Evolutionary conservation across 495 filamentous ascomycete species (phyloP).

Genomic region (Astrothelium macrocarpum): DNA sequence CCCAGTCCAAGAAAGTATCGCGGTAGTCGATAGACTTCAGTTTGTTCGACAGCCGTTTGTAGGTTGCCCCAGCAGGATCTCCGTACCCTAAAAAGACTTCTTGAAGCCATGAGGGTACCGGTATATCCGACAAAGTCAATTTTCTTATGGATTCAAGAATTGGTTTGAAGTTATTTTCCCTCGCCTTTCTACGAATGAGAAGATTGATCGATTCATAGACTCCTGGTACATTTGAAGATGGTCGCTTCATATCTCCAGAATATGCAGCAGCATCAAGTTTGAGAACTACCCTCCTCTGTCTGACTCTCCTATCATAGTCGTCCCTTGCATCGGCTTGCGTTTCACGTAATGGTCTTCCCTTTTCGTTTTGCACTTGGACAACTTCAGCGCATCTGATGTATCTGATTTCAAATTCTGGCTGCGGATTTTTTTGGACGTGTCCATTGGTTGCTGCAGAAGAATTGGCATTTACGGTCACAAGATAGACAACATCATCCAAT

Average conservation of each 20-base stretch:
- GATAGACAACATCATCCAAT: conserved; percentile 81
- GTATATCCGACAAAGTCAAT: conserved; percentile 74
- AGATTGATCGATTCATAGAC: conserved; percentile 83
- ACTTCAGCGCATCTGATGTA: conserved; percentile 76
- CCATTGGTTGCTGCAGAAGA: conserved; percentile 45
- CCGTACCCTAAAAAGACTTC: conserved; percentile 96
- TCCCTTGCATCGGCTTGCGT: conserved; percentile 41
- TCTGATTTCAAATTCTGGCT: conserved; percentile 50
- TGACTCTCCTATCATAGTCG: conserved; percentile 43
- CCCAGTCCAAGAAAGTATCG: conserved; percentile 93
- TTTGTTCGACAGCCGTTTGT: conserved; percentile 69
- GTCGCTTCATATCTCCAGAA: conserved; percentile 60
- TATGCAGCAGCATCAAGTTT: conserved; percentile 73
- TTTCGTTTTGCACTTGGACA: conserved; percentile 79
- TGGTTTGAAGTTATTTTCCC: conserved; percentile 97
- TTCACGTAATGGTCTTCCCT: conserved; percentile 66
- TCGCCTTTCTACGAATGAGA: conserved; percentile 68
- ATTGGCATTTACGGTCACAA: conserved; percentile 55
- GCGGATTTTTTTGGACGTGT: conserved; percentile 41
- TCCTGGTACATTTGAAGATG: conserved; percentile 55
- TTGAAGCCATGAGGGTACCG: conserved; percentile 84
- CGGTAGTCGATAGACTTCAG: conserved; percentile 74
- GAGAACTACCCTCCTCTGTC: conserved; percentile 61
- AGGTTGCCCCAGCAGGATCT: conserved; percentile 78
- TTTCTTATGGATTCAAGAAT: conserved; percentile 84